Evolutionary conservation across 371 early-diverging fungal genomes (phyloP).

Genomic region (Rhizopus arrhizus): DNA sequence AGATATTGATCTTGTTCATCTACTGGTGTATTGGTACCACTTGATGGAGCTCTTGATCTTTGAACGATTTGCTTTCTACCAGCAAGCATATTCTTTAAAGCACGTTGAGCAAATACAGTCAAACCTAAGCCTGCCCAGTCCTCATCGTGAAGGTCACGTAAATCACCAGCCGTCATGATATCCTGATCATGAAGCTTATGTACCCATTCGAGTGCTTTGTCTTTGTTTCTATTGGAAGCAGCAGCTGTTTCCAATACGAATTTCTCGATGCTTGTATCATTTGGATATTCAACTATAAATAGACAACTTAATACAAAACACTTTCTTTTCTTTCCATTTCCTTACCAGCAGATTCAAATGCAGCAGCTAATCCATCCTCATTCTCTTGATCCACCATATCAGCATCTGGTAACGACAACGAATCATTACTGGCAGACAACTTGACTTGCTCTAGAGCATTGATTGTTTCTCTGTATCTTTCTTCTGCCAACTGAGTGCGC

Average conservation of each 20-base stretch:
- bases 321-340: neutral
- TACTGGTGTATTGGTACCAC: constrained; percentile 35
- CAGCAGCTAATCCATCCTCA: neutral
- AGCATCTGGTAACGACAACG: neutral
- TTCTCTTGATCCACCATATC: constrained; percentile 11
- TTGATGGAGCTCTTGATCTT: constrained; percentile 28
- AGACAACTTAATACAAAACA: neutral
- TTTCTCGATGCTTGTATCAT: constrained; percentile 70
- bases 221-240: constrained; percentile 66
- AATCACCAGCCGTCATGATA: constrained; percentile 81
- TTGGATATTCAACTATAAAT: constrained; percentile 52
- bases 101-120: constrained; percentile 87
- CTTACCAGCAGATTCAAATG: neutral
- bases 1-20: constrained; percentile 32
- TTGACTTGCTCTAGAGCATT: constrained; percentile 31
- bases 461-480: constrained; percentile 43
- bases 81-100: constrained; percentile 77
- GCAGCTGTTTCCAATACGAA: constrained; percentile 72
- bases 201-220: constrained; percentile 79
- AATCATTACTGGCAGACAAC: constrained; percentile 1
- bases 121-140: constrained; percentile 80
- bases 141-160: constrained; percentile 75
- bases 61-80: constrained; percentile 49
- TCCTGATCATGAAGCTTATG: constrained; percentile 73
- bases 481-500: constrained; percentile 36